A percentile compares a stretch with the other conserved stretches of the same genome.
These are phyloP conservation scores for Coemansia erecta DNA, from an alignment of 192 early-diverging fungal species.

Conservation along the genomic window DNA sequence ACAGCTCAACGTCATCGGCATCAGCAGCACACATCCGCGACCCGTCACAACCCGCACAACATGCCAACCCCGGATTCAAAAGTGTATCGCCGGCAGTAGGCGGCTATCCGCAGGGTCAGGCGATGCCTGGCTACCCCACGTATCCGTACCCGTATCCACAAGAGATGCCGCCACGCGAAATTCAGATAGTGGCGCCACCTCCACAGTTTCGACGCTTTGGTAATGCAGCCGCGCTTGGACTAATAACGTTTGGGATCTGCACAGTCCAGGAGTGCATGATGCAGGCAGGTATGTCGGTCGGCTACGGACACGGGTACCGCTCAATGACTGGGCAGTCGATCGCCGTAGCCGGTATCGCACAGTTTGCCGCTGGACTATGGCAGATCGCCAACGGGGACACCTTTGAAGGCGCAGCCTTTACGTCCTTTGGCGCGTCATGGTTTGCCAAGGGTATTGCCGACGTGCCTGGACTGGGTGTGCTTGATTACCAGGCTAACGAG, in stretches of 20 bases:
- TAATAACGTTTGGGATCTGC: conserved; percentile 48
- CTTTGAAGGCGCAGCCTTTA: conserved; percentile 49
- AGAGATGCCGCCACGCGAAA: conserved; percentile 20
- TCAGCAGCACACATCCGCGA: conserved; percentile 4
- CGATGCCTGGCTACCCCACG: background rate
- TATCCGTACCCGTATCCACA: conserved; percentile 4
- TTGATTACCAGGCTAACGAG: conserved; percentile 32
- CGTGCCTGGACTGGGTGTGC: conserved; percentile 31
- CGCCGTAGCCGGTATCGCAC: conserved; percentile 38
- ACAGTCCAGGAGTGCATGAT: conserved; percentile 50
- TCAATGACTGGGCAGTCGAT: conserved; percentile 34
- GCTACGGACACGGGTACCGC: conserved; percentile 36
- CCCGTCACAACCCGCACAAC: conserved; percentile 2
- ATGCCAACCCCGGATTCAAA: conserved; percentile 1
- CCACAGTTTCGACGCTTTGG: conserved; percentile 51
- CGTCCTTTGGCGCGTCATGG: conserved; percentile 48
- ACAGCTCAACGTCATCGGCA: background rate
- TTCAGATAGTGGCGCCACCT: conserved; percentile 44
- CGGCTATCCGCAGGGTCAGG: background rate
- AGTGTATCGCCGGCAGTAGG: background rate
- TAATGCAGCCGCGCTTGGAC: conserved; percentile 42
- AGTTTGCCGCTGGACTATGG: conserved; percentile 40
- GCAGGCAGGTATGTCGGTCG: conserved; percentile 44
- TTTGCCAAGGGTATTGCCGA: conserved; percentile 37
- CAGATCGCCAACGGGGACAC: conserved; percentile 54